Conservation (phyloP, 2,329 filamentous ascomycete genomes). For the Macrophomina pseudophaseolina region DNA sequence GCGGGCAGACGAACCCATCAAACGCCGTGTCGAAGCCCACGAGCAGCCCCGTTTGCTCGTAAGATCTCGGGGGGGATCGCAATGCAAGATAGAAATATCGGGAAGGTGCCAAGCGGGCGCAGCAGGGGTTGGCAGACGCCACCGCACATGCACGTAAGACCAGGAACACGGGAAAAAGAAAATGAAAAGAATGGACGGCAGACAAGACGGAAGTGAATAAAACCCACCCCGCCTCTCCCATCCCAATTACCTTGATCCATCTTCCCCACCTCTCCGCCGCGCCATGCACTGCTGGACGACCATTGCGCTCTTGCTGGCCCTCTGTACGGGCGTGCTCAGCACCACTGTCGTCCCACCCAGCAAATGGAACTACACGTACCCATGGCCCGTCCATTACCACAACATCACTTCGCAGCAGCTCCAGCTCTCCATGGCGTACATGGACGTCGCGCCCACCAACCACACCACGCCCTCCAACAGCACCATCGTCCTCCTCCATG, state of each 20-base stretch:
- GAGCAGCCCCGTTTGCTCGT: slow-evolving; percentile 12
- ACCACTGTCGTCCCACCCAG: slow-evolving; percentile 9
- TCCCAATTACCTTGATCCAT: neutral
- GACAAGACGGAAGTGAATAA: neutral
- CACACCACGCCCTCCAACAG: slow-evolving; percentile 37
- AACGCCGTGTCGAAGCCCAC: slow-evolving; percentile 34
- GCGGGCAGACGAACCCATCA: slow-evolving; percentile 39
- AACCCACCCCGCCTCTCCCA: neutral
- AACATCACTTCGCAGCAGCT: slow-evolving; percentile 55
- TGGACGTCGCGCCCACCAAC: slow-evolving; percentile 53
- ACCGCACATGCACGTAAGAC: neutral
- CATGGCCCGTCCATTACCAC: slow-evolving; percentile 55
- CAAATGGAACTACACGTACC: slow-evolving; percentile 51
- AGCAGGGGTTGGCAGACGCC: neutral
- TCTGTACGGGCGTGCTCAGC: neutral
- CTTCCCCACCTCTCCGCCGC: neutral
- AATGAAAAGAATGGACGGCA: neutral
- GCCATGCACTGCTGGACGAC: neutral
- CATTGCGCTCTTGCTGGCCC: neutral
- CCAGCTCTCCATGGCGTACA: slow-evolving; percentile 61
- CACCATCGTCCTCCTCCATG: slow-evolving; percentile 58
- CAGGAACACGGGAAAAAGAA: neutral
- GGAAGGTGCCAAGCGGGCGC: slow-evolving; percentile 8
- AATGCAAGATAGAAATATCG: neutral
- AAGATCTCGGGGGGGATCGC: neutral